Percentiles rank a stretch among this genome's conserved stretches.
Evolutionary conservation across 1,284 basidiomycete species (phyloP).

Genomic region (Apiotrichum domesticum): DNA sequence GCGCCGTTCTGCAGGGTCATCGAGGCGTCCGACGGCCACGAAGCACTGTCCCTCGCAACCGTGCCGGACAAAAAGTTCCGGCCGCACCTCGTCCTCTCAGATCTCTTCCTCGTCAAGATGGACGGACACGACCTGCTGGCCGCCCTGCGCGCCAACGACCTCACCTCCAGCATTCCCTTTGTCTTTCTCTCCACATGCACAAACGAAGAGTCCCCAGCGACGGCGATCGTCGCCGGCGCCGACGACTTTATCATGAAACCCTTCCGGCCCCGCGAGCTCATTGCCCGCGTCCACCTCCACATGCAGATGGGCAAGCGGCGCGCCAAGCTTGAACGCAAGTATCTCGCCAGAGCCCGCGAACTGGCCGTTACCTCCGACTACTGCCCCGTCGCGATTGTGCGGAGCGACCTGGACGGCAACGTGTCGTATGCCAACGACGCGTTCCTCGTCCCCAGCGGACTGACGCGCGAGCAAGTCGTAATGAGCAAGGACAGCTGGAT

Average conservation of each 20-base stretch:
- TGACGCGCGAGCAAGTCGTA: conserved; percentile 10
- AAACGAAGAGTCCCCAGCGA: conserved; percentile 34
- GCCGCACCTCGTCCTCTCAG: conserved; percentile 36
- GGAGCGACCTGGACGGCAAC: conserved; percentile 21
- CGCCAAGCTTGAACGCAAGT: conserved; percentile 32
- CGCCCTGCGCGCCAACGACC: conserved; percentile 19
- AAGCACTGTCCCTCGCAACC: conserved; percentile 34
- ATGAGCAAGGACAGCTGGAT: neutral
- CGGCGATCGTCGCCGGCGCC: conserved; percentile 45
- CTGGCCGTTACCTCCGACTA: conserved; percentile 40
- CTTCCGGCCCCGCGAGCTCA: conserved; percentile 46
- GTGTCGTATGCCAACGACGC: conserved; percentile 34
- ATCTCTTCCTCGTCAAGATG: conserved; percentile 43
- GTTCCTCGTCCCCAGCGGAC: conserved; percentile 18
- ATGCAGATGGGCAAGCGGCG: conserved; percentile 43
- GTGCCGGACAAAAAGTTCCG: conserved; percentile 15
- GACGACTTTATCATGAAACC: conserved; percentile 46
- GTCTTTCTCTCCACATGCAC: conserved; percentile 31
- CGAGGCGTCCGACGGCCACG: conserved; percentile 42
- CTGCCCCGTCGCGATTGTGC: conserved; percentile 37
- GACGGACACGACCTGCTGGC: conserved; percentile 30
- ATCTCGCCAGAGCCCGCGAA: conserved; percentile 33
- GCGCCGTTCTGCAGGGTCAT: conserved; percentile 42
- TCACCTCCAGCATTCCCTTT: conserved; percentile 26
- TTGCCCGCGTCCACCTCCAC: conserved; percentile 45